Evolutionary conservation across 495 filamentous ascomycete genomes (phyloP), one percentile per base, ranked within the genome.

Genomic region (Cudoniella acicularis): DNA sequence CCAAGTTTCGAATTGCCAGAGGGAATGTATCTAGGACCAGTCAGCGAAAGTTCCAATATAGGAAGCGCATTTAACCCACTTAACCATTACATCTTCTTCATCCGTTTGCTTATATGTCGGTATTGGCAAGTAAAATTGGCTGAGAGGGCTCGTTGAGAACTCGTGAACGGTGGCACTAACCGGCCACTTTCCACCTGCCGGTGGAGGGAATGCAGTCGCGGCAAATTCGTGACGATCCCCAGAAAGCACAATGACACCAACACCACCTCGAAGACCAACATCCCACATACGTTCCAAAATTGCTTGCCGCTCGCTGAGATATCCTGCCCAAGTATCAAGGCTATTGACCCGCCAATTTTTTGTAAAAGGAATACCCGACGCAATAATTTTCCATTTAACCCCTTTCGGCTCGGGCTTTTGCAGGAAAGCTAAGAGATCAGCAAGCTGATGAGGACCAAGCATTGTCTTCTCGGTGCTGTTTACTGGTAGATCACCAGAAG

Each of bases 221-320:
- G 87, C 94, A 69, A 98, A 98, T 70, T 98, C 94, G 67, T 98
- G 94, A 3, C 94, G 73, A 64, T 98, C 94, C 10, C 94, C 94
- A 30, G 87, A 91, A 45, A 98, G 72, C 9, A 98, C 76, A 21
- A 98, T 81, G 21, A 98, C 84, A 24, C 92, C 90, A 17, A 87
- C 74, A 3, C 88, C 85, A 0, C 84, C 81, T n/a, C 75, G 75
- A 18, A 78, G 72, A 23, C 86, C 82, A 1, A 85, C 85, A 52
- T 87, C 84, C 91, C 94, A 97, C 84, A 96, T 96, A 9, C 88
- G 87, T 66, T 96, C 86, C 45, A 98, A 84, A 46, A 98, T 82
- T 57, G 73, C 80, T 25, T 77, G 80, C 16, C 94, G 85, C 73
- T 98, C 94, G 46, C 77, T 64, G 11, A 96, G 77, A 72, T 92